Evolutionary conservation across 1,284 basidiomycete genomes (phyloP).

Genomic region (Irpex sp.): DNA sequence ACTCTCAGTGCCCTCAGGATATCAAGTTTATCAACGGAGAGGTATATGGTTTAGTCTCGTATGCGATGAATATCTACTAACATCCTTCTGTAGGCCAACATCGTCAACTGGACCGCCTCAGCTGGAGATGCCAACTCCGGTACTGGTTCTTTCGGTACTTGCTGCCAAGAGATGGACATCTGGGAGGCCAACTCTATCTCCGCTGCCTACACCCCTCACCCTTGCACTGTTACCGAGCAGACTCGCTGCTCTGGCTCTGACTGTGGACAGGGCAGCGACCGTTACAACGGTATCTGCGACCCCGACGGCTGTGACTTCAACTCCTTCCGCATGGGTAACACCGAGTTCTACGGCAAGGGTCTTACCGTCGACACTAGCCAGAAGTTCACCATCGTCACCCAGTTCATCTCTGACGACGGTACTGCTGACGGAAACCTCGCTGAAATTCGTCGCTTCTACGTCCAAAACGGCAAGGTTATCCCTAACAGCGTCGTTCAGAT

Average conservation of each 20-base stretch:
- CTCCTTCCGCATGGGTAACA: slow-evolving; percentile 49
- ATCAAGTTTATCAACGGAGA: slow-evolving; percentile 29
- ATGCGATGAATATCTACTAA: background rate
- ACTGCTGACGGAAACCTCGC: slow-evolving; percentile 39
- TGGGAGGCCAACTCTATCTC: slow-evolving; percentile 52
- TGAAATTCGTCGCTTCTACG: slow-evolving; percentile 52
- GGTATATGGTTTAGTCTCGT: background rate
- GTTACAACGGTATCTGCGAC: slow-evolving; percentile 44
- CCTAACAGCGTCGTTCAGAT: slow-evolving; percentile 45
- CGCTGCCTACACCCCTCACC: slow-evolving; percentile 44
- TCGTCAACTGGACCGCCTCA: slow-evolving; percentile 37
- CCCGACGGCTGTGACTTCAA: slow-evolving; percentile 55
- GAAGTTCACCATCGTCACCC: slow-evolving; percentile 43
- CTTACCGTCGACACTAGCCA: slow-evolving; percentile 42
- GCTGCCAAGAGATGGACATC: slow-evolving; percentile 55
- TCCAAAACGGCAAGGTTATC: slow-evolving; percentile 49
- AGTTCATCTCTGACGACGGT: slow-evolving; percentile 46
- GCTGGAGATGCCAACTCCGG: slow-evolving; percentile 38
- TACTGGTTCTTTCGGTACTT: slow-evolving; percentile 39
- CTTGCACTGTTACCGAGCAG: slow-evolving; percentile 39
- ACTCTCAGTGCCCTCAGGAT: slow-evolving; percentile 31
- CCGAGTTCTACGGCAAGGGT: slow-evolving; percentile 43
- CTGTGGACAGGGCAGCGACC: slow-evolving; percentile 34
- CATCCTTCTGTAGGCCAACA: slow-evolving; percentile 35
- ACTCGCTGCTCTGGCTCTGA: slow-evolving; percentile 36